These are phyloP conservation scores for Fusarium sp. DNA, from an alignment of 2,329 filamentous ascomycete genomes.

Conservation along the genomic window DNA sequence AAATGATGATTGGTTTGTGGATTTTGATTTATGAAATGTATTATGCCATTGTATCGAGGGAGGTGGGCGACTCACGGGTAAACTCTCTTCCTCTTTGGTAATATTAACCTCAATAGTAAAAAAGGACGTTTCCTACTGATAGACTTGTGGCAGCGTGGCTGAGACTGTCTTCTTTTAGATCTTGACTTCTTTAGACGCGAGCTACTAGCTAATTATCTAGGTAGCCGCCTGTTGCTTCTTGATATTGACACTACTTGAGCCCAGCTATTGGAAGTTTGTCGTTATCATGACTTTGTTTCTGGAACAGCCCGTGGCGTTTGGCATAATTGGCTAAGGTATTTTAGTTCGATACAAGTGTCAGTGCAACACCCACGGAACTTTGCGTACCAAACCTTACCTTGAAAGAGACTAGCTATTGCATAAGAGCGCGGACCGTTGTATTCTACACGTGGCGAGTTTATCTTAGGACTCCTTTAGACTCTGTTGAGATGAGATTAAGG, in stretches of 20 bases:
- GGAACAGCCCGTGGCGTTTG: neutral
- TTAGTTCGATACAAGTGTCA: neutral
- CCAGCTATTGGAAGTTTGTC: neutral
- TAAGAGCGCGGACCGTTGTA: conserved; percentile 3
- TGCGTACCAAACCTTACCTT: neutral
- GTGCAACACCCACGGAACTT: neutral
- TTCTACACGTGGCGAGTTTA: conserved; percentile 15
- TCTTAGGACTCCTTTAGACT: conserved; percentile 5
- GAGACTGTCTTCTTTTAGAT: neutral
- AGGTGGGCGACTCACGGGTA: neutral
- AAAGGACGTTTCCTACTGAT: neutral
- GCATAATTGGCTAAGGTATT: neutral
- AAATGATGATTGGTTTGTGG: neutral
- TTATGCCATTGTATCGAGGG: neutral
- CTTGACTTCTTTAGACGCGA: neutral
- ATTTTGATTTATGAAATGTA: neutral
- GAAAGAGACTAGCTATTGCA: neutral
- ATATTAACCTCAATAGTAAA: neutral
- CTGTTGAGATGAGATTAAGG: conserved; percentile 1
- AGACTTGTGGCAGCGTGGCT: neutral
- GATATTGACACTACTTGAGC: neutral
- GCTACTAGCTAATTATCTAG: neutral
- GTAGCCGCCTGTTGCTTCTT: neutral
- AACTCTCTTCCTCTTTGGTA: neutral
- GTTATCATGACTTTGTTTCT: neutral